These are phyloP conservation scores for Trichosporon sp. DNA, from an alignment of 1,284 basidiomycete species.

Conservation along the genomic window DNA sequence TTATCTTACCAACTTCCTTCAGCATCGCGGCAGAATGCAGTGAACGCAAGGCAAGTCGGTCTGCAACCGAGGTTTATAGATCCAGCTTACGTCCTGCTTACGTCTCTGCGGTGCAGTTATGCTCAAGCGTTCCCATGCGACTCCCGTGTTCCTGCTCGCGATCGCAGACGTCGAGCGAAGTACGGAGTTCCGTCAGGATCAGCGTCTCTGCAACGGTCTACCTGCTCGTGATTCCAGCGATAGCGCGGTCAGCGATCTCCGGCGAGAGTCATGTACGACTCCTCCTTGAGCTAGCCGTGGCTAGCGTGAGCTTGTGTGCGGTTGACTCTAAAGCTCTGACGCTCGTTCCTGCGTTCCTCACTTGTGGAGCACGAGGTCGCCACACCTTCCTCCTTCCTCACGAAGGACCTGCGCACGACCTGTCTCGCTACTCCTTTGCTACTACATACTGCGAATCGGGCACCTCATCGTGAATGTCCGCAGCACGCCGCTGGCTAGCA, in stretches of 20 bases:
- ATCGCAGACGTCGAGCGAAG: not conserved
- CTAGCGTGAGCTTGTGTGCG: not conserved
- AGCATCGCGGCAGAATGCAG: not conserved
- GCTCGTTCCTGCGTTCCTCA: not conserved
- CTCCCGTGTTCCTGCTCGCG: not conserved
- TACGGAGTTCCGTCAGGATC: not conserved
- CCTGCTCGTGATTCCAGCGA: not conserved
- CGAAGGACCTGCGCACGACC: too few species aligned
- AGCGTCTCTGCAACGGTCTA: not conserved
- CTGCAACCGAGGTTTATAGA: not conserved
- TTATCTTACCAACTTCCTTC: not conserved
- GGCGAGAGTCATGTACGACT: not conserved
- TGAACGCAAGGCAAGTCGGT: too few species aligned
- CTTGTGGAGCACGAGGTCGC: too few species aligned
- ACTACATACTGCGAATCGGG: too few species aligned
- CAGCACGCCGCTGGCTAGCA: too few species aligned
- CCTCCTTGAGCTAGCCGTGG: not conserved
- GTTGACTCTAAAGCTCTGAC: too few species aligned
- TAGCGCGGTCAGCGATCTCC: not conserved
- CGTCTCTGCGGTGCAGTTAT: not conserved
- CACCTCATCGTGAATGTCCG: too few species aligned
- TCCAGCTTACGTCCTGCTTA: not conserved
- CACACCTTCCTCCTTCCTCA: not conserved
- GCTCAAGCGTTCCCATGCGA: not conserved
- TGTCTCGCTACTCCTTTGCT: too few species aligned